Base-by-base conservation (phyloP, 495 filamentous ascomycete genomes). In the Aspergillus sclerotioniger region DNA sequence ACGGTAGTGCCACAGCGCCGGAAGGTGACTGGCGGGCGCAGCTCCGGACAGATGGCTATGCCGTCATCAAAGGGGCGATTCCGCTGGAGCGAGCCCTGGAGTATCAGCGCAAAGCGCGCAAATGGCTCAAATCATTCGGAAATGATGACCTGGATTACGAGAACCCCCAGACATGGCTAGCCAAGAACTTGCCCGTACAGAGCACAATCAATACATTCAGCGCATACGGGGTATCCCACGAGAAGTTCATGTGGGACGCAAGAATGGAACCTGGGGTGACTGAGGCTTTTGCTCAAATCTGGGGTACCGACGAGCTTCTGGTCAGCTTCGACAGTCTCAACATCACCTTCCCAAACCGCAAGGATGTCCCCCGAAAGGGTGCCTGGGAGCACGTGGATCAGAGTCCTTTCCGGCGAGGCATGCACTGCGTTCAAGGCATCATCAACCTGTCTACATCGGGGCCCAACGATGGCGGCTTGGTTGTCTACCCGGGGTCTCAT, bases 191-290 rank as follows among this genome's bases (percentile, higher is more conserved):
- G 1, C 73, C 73, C 1, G 56, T 67, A 1, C 64, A 70, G 8
- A 68, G 58, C 52, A 67, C 66, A 25, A 57, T 60, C 21, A 72
- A 67, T 32, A 69, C 63, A 2, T 74, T 65, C 55, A 52, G 57
- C 29, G 43, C 51, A 7, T 79, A 79, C 52, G 61, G 60, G 0
- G 69, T 74, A 3, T 62, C 62, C 3, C 77, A 79, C 52, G 77
- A 80, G 53, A 74, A 71, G 28, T 78, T 78, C 62, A 71, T 77
- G 60, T 80, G 77, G 76, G 72, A 78, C 6, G 76, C 62, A 16
- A 69, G 76, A 6, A 58, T 62, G 50, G 76, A 77, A 51, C 70
- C 72, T 1, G 68, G 63, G 9, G 64, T 76, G 8, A 2, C 76
- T 8, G 69, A 70, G 0, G 67, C 71, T 8, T 76, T 78, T 48